Evolutionary conservation across 2,329 filamentous ascomycete genomes (phyloP).

Genomic region (Nigrospora sphaerica): DNA sequence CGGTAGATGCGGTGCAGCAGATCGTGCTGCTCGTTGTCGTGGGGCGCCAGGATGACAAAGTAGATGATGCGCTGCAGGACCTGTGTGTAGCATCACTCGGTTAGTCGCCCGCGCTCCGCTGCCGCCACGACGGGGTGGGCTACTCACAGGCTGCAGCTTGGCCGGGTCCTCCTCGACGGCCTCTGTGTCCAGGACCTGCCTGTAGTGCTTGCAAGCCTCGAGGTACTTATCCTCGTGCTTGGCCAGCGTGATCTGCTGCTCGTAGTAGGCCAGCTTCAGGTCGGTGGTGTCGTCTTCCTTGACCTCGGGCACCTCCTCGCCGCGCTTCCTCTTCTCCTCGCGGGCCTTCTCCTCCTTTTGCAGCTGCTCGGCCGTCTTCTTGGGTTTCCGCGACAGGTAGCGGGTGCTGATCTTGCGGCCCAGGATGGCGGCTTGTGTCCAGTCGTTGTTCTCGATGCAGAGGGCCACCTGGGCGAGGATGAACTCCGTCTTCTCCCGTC

Average conservation of each 20-base stretch:
- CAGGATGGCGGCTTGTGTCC: slow-evolving; percentile 90
- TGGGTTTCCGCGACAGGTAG: slow-evolving; percentile 84
- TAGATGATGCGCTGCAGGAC: slow-evolving; percentile 92
- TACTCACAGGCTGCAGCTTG: slow-evolving; percentile 74
- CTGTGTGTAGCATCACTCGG: slow-evolving; percentile 35
- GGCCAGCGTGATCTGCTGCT: slow-evolving; percentile 90
- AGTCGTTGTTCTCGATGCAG: slow-evolving; percentile 93
- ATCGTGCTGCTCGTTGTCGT: slow-evolving; percentile 98
- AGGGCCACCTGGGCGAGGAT: slow-evolving; percentile 91
- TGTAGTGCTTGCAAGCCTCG: slow-evolving; percentile 95
- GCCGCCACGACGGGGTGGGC: background rate
- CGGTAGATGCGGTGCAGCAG: slow-evolving; percentile 87
- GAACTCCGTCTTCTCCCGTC: slow-evolving; percentile 97
- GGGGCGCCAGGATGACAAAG: slow-evolving; percentile 91
- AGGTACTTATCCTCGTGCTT: slow-evolving; percentile 98
- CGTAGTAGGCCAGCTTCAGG: slow-evolving; percentile 91
- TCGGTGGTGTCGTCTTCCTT: slow-evolving; percentile 88
- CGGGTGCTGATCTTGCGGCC: slow-evolving; percentile 94
- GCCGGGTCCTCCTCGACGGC: slow-evolving; percentile 84
- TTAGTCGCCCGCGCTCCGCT: background rate
- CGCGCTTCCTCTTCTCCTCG: slow-evolving; percentile 76
- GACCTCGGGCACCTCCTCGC: slow-evolving; percentile 71
- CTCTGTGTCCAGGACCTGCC: slow-evolving; percentile 93
- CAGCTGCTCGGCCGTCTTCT: slow-evolving; percentile 82
- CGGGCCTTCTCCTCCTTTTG: slow-evolving; percentile 86